phyloP scores from a whole-genome alignment of 192 early-diverging fungal species.

The Gaertneriomyces sp. region DNA sequence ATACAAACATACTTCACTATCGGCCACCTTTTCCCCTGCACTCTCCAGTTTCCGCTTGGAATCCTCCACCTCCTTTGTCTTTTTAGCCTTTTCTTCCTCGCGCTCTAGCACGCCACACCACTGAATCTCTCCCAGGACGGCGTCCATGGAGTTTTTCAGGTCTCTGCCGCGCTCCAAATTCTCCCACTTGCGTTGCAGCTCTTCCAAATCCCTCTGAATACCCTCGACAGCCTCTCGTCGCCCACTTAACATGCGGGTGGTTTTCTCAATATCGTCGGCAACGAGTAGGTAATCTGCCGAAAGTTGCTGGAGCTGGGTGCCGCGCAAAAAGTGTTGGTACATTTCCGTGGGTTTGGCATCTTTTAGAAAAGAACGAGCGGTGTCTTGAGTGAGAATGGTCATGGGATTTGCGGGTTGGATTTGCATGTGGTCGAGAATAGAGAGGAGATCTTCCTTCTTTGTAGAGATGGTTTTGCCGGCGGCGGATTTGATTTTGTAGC shows the following conservation, averaged over 20 bases:
- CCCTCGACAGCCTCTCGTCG: conserved; percentile 58
- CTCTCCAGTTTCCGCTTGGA: conserved; percentile 38
- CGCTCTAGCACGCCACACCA: no score
- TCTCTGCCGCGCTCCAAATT: conserved; percentile 37
- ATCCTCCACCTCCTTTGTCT: conserved; percentile 14
- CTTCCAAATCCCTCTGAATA: conserved; percentile 62
- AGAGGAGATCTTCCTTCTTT: conserved; percentile 78
- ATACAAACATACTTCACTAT: conserved; percentile 18
- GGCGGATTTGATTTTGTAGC: conserved; percentile 75
- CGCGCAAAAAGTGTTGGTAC: conserved; percentile 84
- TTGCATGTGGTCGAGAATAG: conserved; percentile 82
- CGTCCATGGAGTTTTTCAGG: conserved; percentile 12
- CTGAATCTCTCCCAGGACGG: no score
- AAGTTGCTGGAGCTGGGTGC: conserved; percentile 80
- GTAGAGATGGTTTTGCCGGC: conserved; percentile 60
- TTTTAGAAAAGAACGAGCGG: conserved; percentile 83
- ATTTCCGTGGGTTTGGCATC: conserved; percentile 79
- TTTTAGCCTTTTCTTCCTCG: no score
- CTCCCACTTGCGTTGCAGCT: conserved; percentile 63
- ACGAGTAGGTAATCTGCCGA: conserved; percentile 56
- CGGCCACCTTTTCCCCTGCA: neutral
- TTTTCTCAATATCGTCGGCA: no score
- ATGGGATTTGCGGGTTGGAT: conserved; percentile 94
- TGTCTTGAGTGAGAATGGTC: conserved; percentile 89
- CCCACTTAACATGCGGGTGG: neutral